phyloP scores from a whole-genome alignment of 2,329 filamentous ascomycete genomes.

The Cytospora piceicola region DNA sequence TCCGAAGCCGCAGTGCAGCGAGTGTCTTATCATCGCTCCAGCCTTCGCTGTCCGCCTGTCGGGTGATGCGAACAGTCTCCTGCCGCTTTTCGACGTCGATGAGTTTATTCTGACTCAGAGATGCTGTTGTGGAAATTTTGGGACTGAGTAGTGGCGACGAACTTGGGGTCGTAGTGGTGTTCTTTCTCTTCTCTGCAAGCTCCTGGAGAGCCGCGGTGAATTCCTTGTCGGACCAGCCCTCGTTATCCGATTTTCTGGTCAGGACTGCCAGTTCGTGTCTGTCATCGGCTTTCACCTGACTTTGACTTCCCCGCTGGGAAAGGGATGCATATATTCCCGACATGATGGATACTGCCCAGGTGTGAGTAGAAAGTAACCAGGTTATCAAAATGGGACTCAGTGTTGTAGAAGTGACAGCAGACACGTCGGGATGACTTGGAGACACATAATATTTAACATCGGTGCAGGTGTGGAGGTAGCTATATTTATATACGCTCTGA shows the following conservation, averaged over 20 bases:
- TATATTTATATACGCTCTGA: no score
- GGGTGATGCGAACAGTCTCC: not conserved
- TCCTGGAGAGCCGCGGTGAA: constrained; percentile 1
- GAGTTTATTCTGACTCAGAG: not conserved
- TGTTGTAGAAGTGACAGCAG: not conserved
- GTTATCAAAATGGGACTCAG: not conserved
- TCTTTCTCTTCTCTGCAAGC: not conserved
- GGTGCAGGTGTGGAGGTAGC: no score
- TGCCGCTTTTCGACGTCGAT: not conserved
- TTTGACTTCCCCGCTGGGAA: not conserved
- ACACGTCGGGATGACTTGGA: no score
- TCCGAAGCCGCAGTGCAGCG: constrained; percentile 8
- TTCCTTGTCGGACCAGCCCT: constrained; percentile 17
- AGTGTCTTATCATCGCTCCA: constrained; percentile 8
- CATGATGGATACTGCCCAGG: not conserved
- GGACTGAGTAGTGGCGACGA: not conserved
- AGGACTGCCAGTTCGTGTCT: not conserved
- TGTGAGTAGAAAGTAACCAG: not conserved
- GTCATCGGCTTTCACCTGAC: not conserved
- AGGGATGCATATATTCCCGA: not conserved
- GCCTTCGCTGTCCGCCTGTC: constrained; percentile 12
- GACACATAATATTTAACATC: no score
- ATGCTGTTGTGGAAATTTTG: not conserved
- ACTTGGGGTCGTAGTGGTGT: not conserved
- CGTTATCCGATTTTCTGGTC: not conserved